Conservation (phyloP, 148 eudicot genomes). For the Bassia scoparia region DNA sequence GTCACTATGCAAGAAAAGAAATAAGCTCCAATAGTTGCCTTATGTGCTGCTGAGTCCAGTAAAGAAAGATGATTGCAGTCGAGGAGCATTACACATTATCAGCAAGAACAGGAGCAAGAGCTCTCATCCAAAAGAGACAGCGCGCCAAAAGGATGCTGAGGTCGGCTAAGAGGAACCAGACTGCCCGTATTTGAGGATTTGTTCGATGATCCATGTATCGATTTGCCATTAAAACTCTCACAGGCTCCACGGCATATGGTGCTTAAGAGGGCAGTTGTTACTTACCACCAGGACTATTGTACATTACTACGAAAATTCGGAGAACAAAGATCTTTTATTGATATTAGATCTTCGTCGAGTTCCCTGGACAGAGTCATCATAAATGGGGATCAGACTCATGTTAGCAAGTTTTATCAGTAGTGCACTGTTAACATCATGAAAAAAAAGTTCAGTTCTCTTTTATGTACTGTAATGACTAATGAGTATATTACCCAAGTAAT, state of each 20-base stretch:
- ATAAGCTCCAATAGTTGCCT: background rate
- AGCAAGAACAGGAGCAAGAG: background rate
- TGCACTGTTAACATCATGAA: background rate
- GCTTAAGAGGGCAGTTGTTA: slow-evolving; percentile 6
- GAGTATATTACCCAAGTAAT: background rate
- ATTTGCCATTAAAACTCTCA: slow-evolving; percentile 82
- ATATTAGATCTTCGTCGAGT: background rate
- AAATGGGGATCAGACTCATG: background rate
- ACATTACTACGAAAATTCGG: background rate
- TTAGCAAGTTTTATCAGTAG: background rate
- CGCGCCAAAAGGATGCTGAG: slow-evolving; percentile 1
- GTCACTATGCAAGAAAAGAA: slow-evolving; percentile 11
- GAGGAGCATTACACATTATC: slow-evolving; percentile 5
- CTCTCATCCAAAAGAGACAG: slow-evolving; percentile 9
- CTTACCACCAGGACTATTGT: slow-evolving; percentile 23
- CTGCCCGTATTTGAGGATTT: slow-evolving; percentile 36
- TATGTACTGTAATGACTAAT: background rate
- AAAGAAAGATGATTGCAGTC: slow-evolving; percentile 8
- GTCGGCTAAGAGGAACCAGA: slow-evolving; percentile 27
- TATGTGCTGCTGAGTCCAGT: slow-evolving; percentile 8
- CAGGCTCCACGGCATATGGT: slow-evolving; percentile 38
- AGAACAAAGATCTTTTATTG: background rate
- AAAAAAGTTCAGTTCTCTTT: background rate
- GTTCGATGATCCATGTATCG: slow-evolving; percentile 76
- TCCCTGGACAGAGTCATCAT: background rate